A percentile compares a stretch with the other conserved stretches of the same genome.
phyloP scores from a whole-genome alignment of 108 stramenopile species.

The Cyclostephanos tholiformis region DNA sequence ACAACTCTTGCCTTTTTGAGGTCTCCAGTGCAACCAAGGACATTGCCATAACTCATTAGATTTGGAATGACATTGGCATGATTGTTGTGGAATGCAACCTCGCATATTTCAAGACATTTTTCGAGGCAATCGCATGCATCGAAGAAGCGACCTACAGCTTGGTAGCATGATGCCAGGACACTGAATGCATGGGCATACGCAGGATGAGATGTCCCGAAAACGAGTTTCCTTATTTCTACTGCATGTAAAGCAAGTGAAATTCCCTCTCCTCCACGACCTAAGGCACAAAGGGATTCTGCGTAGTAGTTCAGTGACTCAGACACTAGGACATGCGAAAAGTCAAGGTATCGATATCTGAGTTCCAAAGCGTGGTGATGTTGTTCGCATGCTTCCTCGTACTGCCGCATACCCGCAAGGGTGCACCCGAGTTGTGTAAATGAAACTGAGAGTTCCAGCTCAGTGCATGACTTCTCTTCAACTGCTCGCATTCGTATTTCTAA shows the following conservation, averaged over 20 bases:
- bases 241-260: slow-evolving; percentile 54
- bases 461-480: slow-evolving; percentile 50
- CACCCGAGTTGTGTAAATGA: slow-evolving; percentile 55
- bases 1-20: slow-evolving; percentile 37
- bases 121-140: slow-evolving; percentile 53
- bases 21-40: slow-evolving; percentile 48
- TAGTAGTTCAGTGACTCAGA: slow-evolving; percentile 57
- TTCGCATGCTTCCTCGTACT: slow-evolving; percentile 42
- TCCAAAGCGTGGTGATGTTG: slow-evolving; percentile 42
- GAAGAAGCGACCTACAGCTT: slow-evolving; percentile 47
- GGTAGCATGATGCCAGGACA: slow-evolving; percentile 52
- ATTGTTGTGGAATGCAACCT: slow-evolving; percentile 51
- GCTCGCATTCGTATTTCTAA: slow-evolving; percentile 45
- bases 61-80: slow-evolving; percentile 57
- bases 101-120: slow-evolving; percentile 50
- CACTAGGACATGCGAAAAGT: slow-evolving; percentile 51
- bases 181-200: slow-evolving; percentile 53
- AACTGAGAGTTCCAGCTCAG: slow-evolving; percentile 53
- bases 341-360: slow-evolving; percentile 48
- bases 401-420: slow-evolving; percentile 47
- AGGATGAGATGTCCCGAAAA: slow-evolving; percentile 51
- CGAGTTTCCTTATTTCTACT: slow-evolving; percentile 43
- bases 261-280: slow-evolving; percentile 48
- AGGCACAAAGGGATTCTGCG: slow-evolving; percentile 51
- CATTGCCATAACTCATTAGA: slow-evolving; percentile 55